These are phyloP conservation scores for Curvularia hawaiiensis DNA, from an alignment of 2,329 filamentous ascomycete genomes.

Conservation along the genomic window DNA sequence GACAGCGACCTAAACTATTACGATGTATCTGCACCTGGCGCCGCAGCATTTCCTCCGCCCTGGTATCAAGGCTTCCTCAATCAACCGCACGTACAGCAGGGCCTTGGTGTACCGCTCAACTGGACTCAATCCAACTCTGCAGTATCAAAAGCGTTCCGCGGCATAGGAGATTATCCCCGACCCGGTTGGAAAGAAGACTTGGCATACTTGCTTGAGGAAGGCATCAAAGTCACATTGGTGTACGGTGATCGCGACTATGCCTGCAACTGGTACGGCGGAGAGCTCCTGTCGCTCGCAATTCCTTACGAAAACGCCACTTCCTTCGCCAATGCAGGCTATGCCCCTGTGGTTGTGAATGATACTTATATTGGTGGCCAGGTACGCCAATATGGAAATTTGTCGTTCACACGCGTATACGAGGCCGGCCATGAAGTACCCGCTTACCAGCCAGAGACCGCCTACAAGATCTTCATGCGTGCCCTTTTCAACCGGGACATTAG, in stretches of 20 bases:
- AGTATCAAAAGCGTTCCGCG: constrained; percentile 55
- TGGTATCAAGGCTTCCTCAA: constrained; percentile 63
- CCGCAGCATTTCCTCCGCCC: constrained; percentile 46
- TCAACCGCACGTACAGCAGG: constrained; percentile 59
- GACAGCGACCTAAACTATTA: constrained; percentile 58
- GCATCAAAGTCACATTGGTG: constrained; percentile 40
- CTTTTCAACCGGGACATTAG: constrained; percentile 59
- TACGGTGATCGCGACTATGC: constrained; percentile 49
- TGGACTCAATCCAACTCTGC: constrained; percentile 53
- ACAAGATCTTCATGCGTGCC: constrained; percentile 59
- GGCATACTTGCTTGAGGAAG: constrained; percentile 59
- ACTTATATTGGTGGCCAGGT: constrained; percentile 73
- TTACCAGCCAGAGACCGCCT: constrained; percentile 55
- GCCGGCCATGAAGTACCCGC: constrained; percentile 60
- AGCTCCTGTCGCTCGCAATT: constrained; percentile 68
- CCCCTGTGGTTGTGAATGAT: constrained; percentile 70
- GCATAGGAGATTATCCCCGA: constrained; percentile 56
- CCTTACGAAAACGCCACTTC: constrained; percentile 56
- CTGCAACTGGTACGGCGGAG: constrained; percentile 73
- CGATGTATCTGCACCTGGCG: constrained; percentile 59
- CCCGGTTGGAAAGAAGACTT: constrained; percentile 56
- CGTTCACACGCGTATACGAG: constrained; percentile 58
- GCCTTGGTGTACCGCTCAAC: constrained; percentile 64
- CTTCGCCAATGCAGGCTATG: constrained; percentile 73
- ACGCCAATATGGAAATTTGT: constrained; percentile 74